A percentile compares a stretch with the other conserved stretches of the same genome.
Conservation (phyloP, 345 rosid genomes). For the Pistacia atlantica region DNA sequence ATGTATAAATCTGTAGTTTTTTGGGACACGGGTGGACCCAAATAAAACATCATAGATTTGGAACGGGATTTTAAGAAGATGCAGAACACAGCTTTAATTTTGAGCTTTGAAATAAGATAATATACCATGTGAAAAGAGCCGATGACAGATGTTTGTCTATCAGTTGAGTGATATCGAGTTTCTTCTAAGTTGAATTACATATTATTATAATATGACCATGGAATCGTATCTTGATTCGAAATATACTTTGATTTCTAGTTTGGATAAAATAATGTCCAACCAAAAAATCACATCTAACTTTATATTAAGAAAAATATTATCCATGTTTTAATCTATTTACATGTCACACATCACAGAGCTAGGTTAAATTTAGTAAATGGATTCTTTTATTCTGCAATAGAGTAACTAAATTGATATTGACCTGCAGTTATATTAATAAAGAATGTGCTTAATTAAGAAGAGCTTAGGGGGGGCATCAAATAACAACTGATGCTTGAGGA, state of each 20-base stretch:
- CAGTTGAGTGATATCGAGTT: neutral
- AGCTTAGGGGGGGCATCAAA: conserved; percentile 3
- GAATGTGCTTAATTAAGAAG: neutral
- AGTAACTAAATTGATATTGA: no score
- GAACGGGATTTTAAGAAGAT: conserved; percentile 34
- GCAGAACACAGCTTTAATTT: neutral
- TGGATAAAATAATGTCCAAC: neutral
- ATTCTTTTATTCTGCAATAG: no score
- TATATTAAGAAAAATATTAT: no score
- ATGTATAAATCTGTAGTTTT: neutral
- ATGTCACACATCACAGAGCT: no score
- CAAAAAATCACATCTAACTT: no score
- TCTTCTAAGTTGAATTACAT: neutral
- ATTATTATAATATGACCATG: no score
- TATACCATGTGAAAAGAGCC: conserved; percentile 22
- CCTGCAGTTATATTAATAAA: no score
- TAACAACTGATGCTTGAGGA: conserved; percentile 4
- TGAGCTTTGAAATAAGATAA: conserved; percentile 11
- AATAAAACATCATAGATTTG: conserved; percentile 29
- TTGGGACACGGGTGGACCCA: conserved; percentile 31
- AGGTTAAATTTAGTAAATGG: no score
- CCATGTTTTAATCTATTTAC: no score
- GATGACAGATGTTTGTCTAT: neutral
- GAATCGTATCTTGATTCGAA: neutral
- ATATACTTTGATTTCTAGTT: neutral